A percentile compares a stretch with the other conserved stretches of the same genome.
Conservation (phyloP, 2,329 filamentous ascomycete genomes). For the Fusarium bactridioides region DNA sequence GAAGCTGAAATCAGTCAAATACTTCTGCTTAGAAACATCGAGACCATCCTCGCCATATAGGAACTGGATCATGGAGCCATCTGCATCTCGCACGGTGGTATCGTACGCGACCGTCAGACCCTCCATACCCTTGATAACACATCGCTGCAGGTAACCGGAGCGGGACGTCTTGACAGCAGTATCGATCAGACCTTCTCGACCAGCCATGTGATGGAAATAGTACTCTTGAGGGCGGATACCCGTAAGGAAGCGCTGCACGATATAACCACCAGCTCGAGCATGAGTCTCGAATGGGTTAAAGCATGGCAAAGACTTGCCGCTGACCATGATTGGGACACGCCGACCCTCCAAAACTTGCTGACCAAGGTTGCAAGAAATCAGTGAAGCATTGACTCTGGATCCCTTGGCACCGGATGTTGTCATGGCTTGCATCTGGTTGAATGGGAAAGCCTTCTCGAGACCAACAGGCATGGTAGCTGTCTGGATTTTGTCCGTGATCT, state of each 20-base stretch:
- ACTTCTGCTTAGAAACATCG: slow-evolving; percentile 93
- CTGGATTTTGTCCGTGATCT: slow-evolving; percentile 82
- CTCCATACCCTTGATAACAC: slow-evolving; percentile 98
- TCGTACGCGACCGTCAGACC: slow-evolving; percentile 93
- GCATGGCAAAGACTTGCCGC: slow-evolving; percentile 93
- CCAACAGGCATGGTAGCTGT: slow-evolving; percentile 80
- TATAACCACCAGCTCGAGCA: slow-evolving; percentile 89
- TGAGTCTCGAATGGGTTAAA: slow-evolving; percentile 93
- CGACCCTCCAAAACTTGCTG: slow-evolving; percentile 96
- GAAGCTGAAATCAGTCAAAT: slow-evolving; percentile 90
- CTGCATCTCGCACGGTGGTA: slow-evolving; percentile 90
- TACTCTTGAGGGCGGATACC: slow-evolving; percentile 97
- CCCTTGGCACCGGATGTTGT: slow-evolving; percentile 97
- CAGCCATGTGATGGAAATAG: slow-evolving; percentile 99
- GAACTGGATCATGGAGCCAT: slow-evolving; percentile 93
- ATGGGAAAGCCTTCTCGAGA: slow-evolving; percentile 90
- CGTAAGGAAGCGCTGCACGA: slow-evolving; percentile 96
- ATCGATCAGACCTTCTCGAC: slow-evolving; percentile 97
- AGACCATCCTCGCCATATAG: slow-evolving; percentile 96
- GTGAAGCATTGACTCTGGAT: slow-evolving; percentile 89
- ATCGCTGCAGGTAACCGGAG: slow-evolving; percentile 95
- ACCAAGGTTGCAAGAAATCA: slow-evolving; percentile 97
- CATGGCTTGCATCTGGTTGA: slow-evolving; percentile 99
- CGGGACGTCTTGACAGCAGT: slow-evolving; percentile 98
- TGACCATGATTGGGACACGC: slow-evolving; percentile 96